Evolutionary conservation across 306 rosid species (phyloP).

Genomic region (Benincasa hispida): DNA sequence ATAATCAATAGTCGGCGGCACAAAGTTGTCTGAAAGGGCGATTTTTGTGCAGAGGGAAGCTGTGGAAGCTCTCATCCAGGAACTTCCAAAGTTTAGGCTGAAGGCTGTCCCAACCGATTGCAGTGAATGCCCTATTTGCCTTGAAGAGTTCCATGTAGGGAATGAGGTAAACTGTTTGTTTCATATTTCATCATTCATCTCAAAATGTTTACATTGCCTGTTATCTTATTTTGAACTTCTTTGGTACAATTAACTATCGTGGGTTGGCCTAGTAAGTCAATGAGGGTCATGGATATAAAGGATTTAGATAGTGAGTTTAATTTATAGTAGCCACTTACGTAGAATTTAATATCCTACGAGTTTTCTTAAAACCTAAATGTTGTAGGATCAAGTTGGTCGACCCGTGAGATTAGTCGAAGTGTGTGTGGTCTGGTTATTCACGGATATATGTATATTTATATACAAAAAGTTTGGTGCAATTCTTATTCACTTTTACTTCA

Average conservation of each 20-base stretch:
- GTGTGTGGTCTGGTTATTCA: too few species aligned
- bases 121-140: constrained; percentile 94
- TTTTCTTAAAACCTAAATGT: too few species aligned
- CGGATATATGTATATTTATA: too few species aligned
- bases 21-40: background rate
- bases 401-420: too few species aligned
- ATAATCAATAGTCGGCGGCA: background rate
- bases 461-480: background rate
- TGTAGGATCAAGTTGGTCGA: too few species aligned
- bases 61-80: constrained; percentile 99
- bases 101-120: constrained; percentile 98
- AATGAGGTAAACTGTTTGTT: constrained; percentile 53
- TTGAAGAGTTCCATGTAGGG: constrained; percentile 90
- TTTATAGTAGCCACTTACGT: too few species aligned
- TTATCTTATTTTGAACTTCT: background rate
- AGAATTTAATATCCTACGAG: too few species aligned
- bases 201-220: background rate
- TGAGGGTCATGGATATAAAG: too few species aligned
- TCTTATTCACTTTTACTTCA: background rate
- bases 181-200: background rate
- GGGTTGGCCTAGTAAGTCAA: too few species aligned
- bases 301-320: too few species aligned
- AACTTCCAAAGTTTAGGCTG: constrained; percentile 86
- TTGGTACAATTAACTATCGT: too few species aligned
- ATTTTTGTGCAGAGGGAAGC: constrained; percentile 70